phyloP scores from a whole-genome alignment of 331 rosid species.

The Acacia concinna region DNA sequence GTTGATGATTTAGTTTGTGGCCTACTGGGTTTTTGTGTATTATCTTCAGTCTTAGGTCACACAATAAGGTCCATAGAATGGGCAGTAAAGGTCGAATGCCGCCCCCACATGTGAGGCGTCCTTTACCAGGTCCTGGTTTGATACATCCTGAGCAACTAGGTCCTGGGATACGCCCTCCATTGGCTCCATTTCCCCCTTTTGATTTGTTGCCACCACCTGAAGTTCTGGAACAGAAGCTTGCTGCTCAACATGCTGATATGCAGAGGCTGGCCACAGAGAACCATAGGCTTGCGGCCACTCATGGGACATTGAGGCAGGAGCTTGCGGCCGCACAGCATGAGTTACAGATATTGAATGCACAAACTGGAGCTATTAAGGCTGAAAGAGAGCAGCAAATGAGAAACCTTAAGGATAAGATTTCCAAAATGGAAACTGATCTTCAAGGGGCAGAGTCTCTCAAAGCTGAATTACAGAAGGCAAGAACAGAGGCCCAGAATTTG shows the following conservation, averaged over 20 bases:
- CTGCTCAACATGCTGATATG: conserved; percentile 69
- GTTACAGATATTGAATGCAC: conserved; percentile 61
- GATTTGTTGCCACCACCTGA: conserved; percentile 65
- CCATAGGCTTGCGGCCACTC: conserved; percentile 68
- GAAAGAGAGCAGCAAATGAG: conserved; percentile 70
- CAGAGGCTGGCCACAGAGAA: conserved; percentile 66
- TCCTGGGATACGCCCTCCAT: conserved; percentile 49
- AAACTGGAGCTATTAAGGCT: conserved; percentile 56
- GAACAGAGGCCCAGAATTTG: conserved; percentile 56
- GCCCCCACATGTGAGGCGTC: conserved; percentile 64
- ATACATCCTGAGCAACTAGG: conserved; percentile 39
- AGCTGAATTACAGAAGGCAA: conserved; percentile 61
- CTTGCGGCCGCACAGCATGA: conserved; percentile 73
- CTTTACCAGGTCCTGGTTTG: conserved; percentile 51
- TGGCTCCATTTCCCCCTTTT: conserved; percentile 48
- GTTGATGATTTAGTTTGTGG: background rate
- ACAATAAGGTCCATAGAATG: conserved; percentile 42
- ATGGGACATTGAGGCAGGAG: conserved; percentile 64
- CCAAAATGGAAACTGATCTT: conserved; percentile 64
- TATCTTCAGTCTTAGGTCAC: conserved; percentile 6
- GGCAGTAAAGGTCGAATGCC: conserved; percentile 94
- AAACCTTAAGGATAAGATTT: conserved; percentile 50
- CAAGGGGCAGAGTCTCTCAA: conserved; percentile 55
- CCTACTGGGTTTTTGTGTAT: conserved; percentile 20
- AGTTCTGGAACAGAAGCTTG: conserved; percentile 78